Evolutionary conservation across 331 rosid species (phyloP), one percentile per base, ranked within the genome.

Genomic region (Ulmus americana): DNA sequence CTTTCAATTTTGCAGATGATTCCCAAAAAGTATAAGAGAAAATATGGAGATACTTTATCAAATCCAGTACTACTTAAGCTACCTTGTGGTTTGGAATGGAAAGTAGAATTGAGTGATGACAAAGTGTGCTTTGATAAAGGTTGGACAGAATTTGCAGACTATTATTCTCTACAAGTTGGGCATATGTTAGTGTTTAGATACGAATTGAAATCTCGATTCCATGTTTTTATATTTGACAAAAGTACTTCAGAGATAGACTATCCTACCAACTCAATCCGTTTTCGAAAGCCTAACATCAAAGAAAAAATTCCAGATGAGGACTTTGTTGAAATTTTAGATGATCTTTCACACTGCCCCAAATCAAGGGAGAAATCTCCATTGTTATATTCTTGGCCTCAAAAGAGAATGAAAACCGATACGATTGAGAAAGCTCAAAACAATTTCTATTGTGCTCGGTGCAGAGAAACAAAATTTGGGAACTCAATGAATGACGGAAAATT

Each of bases 91-190:
- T 59, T 8, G 6, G 9, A 61, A 61, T 52, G 45, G 69, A 39
- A 61, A 14, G 65, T 81, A 40, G 22, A 40, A 22, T 40, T 81
- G 72, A 46, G 13, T 6, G 74, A 74, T 10, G 75, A 55, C 6
- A 73, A 53, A 38, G 71, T 81, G 45, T 73, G 56, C 75, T 61
- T 81, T 9, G 5, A 40, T 5, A 48, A 76, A 10, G 16, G 16
- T 63, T 55, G 60, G 81, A 38, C 35, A 76, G 78, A 54, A 1
- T 84, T 81, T 64, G 69, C 71, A 20, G 15, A 73, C 48, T 45
- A 70, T 14, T 28, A 44, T 39, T 54, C 67, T 5, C 22, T 84
- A 13, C 18, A 50, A 18, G 64, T 0, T 14, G 67, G 77, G 0
- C 55, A 78, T 15, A 39, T 71, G 8, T 3, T 81, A 9, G 51